A percentile compares a stretch with the other conserved stretches of the same genome.
Evolutionary conservation across 2,329 filamentous ascomycete genomes (phyloP).

Genomic region (Calonectria montana): DNA sequence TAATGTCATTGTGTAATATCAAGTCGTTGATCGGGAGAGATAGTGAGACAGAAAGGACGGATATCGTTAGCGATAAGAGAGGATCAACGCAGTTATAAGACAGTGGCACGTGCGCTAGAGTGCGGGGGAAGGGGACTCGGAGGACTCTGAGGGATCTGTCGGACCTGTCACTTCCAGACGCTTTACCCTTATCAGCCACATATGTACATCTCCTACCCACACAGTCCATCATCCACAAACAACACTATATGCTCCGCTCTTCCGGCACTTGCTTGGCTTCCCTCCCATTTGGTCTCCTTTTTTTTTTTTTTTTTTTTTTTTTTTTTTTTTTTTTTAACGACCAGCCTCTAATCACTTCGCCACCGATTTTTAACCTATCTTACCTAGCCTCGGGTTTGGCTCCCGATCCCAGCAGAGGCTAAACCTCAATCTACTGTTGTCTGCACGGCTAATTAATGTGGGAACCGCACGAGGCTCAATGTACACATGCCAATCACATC

Average conservation of each 20-base stretch:
- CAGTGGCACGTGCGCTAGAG: constrained; percentile 24
- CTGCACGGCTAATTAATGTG: background rate
- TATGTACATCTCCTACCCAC: background rate
- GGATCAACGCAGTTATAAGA: constrained; percentile 13
- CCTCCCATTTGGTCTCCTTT: background rate
- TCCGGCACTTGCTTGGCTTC: background rate
- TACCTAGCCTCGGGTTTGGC: background rate
- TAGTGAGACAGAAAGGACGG: constrained; percentile 10
- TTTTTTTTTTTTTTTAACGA: background rate
- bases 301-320: too few relatives aligned
- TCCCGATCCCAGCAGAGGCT: background rate
- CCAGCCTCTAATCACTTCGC: background rate
- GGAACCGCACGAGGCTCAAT: background rate
- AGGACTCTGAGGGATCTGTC: background rate
- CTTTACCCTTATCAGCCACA: constrained; percentile 20
- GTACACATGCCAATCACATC: background rate
- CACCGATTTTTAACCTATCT: background rate
- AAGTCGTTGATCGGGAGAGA: background rate
- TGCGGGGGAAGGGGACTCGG: constrained; percentile 17
- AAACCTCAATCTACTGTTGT: background rate
- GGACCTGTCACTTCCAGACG: background rate
- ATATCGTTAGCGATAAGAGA: constrained; percentile 13
- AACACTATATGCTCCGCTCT: background rate
- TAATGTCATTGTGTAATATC: constrained; percentile 15
- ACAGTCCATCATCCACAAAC: background rate